These are phyloP conservation scores for Diaporthe capsici DNA, from an alignment of 2,329 filamentous ascomycete species.

Conservation along the genomic window DNA sequence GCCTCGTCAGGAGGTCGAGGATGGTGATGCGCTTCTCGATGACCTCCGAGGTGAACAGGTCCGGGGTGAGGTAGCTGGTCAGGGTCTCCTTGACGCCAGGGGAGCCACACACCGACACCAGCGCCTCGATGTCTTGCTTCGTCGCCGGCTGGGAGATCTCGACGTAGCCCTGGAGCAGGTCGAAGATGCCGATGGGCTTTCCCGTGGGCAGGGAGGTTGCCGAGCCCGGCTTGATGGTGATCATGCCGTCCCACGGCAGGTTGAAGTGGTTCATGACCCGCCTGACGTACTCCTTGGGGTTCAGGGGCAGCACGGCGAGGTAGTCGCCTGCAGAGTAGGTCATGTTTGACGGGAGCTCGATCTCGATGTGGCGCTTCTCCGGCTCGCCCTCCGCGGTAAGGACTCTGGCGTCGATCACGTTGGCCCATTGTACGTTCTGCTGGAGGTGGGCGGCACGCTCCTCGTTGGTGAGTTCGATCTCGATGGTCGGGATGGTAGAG, in stretches of 20 bases:
- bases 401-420: slow-evolving; percentile 65
- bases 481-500: slow-evolving; percentile 48
- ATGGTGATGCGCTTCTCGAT: slow-evolving; percentile 66
- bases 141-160: slow-evolving; percentile 80
- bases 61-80: slow-evolving; percentile 52
- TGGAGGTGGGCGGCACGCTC: slow-evolving; percentile 68
- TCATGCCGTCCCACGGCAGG: slow-evolving; percentile 76
- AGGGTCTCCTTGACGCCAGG: slow-evolving; percentile 54
- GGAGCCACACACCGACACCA: slow-evolving; percentile 64
- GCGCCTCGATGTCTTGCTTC: slow-evolving; percentile 61
- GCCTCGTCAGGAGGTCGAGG: slow-evolving; percentile 73
- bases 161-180: slow-evolving; percentile 77
- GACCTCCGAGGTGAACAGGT: slow-evolving; percentile 56
- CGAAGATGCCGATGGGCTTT: slow-evolving; percentile 70
- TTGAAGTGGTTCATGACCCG: slow-evolving; percentile 77
- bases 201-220: slow-evolving; percentile 68
- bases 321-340: slow-evolving; percentile 82
- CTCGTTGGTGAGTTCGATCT: slow-evolving; percentile 63
- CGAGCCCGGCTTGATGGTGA: slow-evolving; percentile 68
- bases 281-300: slow-evolving; percentile 72
- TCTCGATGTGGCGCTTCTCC: slow-evolving; percentile 75
- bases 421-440: slow-evolving; percentile 71
- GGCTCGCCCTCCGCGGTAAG: slow-evolving; percentile 64
- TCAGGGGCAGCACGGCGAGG: slow-evolving; percentile 79
- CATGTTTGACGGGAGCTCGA: slow-evolving; percentile 75